Conservation (phyloP, 306 rosid genomes). For the Inga oerstediana region DNA sequence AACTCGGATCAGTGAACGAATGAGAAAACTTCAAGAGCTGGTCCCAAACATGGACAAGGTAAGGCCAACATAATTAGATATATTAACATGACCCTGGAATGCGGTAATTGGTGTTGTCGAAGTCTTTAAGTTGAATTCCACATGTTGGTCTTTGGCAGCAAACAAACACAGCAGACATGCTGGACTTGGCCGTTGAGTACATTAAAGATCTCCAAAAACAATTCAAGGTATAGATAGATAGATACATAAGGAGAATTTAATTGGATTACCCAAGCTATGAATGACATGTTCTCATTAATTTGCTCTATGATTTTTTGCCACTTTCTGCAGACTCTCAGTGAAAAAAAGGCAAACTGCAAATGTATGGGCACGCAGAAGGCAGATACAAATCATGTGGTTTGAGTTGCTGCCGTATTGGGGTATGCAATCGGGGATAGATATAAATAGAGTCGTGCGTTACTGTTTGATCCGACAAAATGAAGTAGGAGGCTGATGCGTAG, state of each 20-base stretch:
- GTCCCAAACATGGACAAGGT: slow-evolving; percentile 99
- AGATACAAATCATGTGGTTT: slow-evolving; percentile 48
- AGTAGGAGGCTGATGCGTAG: slow-evolving; percentile 29
- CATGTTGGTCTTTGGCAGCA: slow-evolving; percentile 57
- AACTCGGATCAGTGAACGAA: slow-evolving; percentile 92
- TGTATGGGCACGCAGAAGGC: slow-evolving; percentile 59
- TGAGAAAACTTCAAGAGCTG: slow-evolving; percentile 88
- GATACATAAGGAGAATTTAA: slow-evolving; percentile 1
- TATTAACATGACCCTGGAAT: background rate
- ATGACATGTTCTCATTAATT: background rate
- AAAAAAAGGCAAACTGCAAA: slow-evolving; percentile 73
- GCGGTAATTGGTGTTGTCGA: background rate
- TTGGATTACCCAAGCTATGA: slow-evolving; percentile 1
- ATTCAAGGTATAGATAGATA: slow-evolving; percentile 58
- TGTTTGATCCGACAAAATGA: background rate
- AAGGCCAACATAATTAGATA: background rate
- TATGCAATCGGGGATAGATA: slow-evolving; percentile 24
- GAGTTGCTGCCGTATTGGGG: slow-evolving; percentile 42
- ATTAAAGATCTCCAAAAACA: slow-evolving; percentile 92
- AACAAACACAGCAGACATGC: slow-evolving; percentile 95
- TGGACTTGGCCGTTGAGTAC: slow-evolving; percentile 88
- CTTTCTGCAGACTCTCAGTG: slow-evolving; percentile 63
- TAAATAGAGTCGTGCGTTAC: background rate
- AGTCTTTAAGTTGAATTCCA: background rate
- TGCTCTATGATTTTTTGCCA: background rate